phyloP scores from a whole-genome alignment of 1,139 yeast species.

The Blastobotrys buckinghamii region DNA sequence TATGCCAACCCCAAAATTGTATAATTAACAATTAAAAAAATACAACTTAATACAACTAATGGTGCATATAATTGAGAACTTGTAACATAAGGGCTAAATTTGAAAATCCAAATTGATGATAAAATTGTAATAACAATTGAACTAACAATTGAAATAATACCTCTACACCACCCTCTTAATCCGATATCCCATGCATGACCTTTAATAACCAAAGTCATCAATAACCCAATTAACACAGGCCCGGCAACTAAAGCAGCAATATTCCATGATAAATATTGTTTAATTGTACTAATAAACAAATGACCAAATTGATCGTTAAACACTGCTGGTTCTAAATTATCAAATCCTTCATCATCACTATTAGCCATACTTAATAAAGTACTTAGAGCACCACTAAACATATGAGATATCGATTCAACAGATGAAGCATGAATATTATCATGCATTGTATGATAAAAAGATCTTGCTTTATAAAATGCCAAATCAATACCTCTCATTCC shows the following conservation, averaged over 20 bases:
- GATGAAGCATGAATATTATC: conserved; percentile 66
- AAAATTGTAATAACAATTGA: conserved; percentile 39
- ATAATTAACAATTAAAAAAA: conserved; percentile 52
- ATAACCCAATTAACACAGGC: conserved; percentile 48
- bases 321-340: conserved; percentile 40
- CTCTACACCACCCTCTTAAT: conserved; percentile 43
- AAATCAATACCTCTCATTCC: conserved; percentile 83
- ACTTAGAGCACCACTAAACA: conserved; percentile 68
- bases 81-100: conserved; percentile 50
- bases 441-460: conserved; percentile 70
- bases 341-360: conserved; percentile 35
- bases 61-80: conserved; percentile 52
- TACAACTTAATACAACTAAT: conserved; percentile 40
- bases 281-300: conserved; percentile 42
- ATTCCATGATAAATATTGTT: conserved; percentile 41
- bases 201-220: conserved; percentile 44
- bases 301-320: conserved; percentile 54
- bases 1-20: conserved; percentile 48
- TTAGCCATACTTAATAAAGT: conserved; percentile 41
- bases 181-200: conserved; percentile 45
- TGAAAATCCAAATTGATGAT: conserved; percentile 35
- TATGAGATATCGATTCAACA: conserved; percentile 69
- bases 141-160: conserved; percentile 49
- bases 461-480: conserved; percentile 70
- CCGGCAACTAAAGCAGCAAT: conserved; percentile 45